Conservation (phyloP, 257 asterid species). For the Galeopsis tetrahit region DNA sequence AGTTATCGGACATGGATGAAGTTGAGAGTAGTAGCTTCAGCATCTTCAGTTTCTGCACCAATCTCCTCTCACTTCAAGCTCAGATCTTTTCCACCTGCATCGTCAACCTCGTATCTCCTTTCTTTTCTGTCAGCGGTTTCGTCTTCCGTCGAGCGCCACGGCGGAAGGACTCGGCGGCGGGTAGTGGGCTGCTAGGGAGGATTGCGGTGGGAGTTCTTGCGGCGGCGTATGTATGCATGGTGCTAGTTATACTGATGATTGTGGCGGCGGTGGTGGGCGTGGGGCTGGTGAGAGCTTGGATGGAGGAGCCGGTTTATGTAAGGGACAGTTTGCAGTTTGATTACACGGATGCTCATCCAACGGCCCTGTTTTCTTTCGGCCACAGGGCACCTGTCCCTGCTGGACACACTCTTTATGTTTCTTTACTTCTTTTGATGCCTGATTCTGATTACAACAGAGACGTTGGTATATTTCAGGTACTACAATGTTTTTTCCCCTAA, state of each 20-base stretch:
- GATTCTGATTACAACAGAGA: conserved; percentile 90
- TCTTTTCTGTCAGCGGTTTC: conserved; percentile 34
- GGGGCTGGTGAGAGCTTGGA: conserved; percentile 62
- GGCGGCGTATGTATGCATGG: conserved; percentile 61
- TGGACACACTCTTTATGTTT: conserved; percentile 72
- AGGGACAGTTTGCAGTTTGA: conserved; percentile 65
- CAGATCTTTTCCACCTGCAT: conserved; percentile 41
- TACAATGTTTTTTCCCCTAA: too few species aligned
- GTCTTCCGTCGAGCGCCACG: background rate
- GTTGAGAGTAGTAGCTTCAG: background rate
- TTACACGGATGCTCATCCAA: conserved; percentile 61
- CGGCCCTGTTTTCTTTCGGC: conserved; percentile 49
- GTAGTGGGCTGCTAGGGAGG: conserved; percentile 46
- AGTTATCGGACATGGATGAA: conserved; percentile 34
- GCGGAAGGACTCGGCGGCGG: conserved; percentile 13
- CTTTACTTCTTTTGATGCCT: conserved; percentile 70
- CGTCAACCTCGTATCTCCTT: conserved; percentile 37
- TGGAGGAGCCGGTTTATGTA: conserved; percentile 67
- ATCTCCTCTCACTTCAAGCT: conserved; percentile 43
- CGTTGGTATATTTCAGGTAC: conserved; percentile 79
- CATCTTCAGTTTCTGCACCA: conserved; percentile 42
- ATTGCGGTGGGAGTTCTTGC: conserved; percentile 62
- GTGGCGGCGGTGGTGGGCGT: conserved; percentile 62
- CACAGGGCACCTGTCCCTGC: conserved; percentile 42
- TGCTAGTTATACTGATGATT: conserved; percentile 43